Conservation (phyloP, 73 alveolate genomes). For the Loxodes magnus region DNA sequence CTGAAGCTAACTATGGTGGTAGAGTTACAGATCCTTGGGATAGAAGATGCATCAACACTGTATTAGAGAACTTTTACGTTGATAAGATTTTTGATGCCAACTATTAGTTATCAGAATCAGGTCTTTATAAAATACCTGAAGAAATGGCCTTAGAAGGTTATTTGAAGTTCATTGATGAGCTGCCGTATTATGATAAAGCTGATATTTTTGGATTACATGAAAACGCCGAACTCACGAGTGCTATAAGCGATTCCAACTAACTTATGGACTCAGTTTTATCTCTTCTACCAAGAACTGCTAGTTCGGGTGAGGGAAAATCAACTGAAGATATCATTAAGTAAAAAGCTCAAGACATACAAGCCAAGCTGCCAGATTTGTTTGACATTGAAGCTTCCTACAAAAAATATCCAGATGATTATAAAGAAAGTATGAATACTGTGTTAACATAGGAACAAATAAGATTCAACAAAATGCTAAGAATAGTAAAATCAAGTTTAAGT, state of each 20-base stretch:
- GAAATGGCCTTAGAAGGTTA: conserved; percentile 81
- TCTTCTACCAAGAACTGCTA: conserved; percentile 74
- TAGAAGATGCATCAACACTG: conserved; percentile 88
- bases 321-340: conserved; percentile 89
- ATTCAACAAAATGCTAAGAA: conserved; percentile 81
- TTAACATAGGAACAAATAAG: conserved; percentile 95
- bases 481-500: conserved; percentile 64
- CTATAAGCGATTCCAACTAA: conserved; percentile 82
- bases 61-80: conserved; percentile 85
- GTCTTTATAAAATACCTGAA: conserved; percentile 78
- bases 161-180: conserved; percentile 76
- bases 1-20: conserved; percentile 99
- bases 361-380: conserved; percentile 80
- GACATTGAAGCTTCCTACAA: conserved; percentile 82
- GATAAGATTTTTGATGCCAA: conserved; percentile 76
- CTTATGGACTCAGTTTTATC: conserved; percentile 76
- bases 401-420: conserved; percentile 95
- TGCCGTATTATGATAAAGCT: conserved; percentile 93
- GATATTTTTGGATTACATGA: conserved; percentile 99
- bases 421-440: conserved; percentile 98
- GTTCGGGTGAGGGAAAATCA: conserved; percentile 86
- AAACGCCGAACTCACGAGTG: conserved; percentile 97
- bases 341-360: conserved; percentile 63
- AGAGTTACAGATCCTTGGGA: conserved; percentile 99
- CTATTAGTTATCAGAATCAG: conserved; percentile 70